Evolutionary conservation across 352 stramenopile genomes (phyloP).

Genomic region (Phytopythium montanum): DNA sequence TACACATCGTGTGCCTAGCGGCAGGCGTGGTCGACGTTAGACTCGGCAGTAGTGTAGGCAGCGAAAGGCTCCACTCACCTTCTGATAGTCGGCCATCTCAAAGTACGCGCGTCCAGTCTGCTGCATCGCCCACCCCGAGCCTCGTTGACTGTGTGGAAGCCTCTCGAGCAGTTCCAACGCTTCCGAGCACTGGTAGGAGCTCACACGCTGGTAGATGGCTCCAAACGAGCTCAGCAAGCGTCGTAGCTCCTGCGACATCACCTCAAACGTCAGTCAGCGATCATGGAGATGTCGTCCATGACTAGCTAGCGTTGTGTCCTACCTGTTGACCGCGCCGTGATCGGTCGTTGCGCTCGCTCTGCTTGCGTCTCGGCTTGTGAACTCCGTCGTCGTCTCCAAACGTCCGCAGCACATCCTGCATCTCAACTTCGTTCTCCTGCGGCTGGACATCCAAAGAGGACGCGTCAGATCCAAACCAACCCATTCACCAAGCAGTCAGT

Average conservation of each 20-base stretch:
- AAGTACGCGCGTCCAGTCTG: constrained; percentile 94
- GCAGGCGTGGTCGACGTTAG: neutral
- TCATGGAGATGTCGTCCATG: neutral
- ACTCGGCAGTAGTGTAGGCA: neutral
- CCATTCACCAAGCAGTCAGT: neutral
- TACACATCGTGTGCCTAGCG: constrained; percentile 82
- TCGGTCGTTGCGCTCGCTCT: neutral
- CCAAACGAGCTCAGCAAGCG: constrained; percentile 67
- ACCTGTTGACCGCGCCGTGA: constrained; percentile 1
- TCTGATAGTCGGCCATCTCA: constrained; percentile 94
- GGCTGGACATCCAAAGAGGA: neutral
- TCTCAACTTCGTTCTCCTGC: neutral
- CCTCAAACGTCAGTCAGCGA: neutral
- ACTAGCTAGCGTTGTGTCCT: too few relatives aligned
- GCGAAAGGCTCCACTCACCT: constrained; percentile 17
- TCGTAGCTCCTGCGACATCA: constrained; percentile 30
- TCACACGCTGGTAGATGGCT: constrained; percentile 66
- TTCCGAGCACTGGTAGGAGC: constrained; percentile 79
- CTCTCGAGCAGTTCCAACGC: constrained; percentile 86
- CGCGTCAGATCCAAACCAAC: too few relatives aligned
- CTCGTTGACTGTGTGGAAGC: constrained; percentile 81
- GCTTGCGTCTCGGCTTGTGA: neutral
- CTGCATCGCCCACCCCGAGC: constrained; percentile 93
- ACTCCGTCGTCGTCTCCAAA: neutral
- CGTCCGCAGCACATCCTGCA: neutral